Base-by-base conservation (phyloP, 768 basidiomycete species). In the Mycena maculata region DNA sequence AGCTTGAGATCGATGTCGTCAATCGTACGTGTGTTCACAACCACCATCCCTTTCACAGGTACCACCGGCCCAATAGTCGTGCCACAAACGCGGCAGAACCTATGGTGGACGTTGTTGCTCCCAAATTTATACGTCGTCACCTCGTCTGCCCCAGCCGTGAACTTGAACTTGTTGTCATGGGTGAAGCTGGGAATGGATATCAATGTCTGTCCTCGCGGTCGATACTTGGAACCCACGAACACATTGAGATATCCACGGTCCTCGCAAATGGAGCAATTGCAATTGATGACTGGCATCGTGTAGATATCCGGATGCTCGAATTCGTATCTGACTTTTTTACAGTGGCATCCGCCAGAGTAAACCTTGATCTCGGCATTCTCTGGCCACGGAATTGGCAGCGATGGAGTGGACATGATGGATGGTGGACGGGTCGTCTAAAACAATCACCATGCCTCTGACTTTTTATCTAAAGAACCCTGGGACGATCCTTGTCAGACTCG, bases 251-350 rank as follows among this genome's bases (percentile, higher is more conserved):
- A 60, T 23, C 63, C 68, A 18, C 63, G 28, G 28, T 54, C 33
- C 36, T 58, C 50, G 56, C 69, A 70, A n/a, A 70, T 70, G 3
- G 42, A 22, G 44, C 69, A 70, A 49, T 70, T 66, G 42, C 69
- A 70, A 28, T 59, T 59, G 2, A 60, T n/a, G 13, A 54, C 38
- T 6, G 39, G 49, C 60, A 63, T 52, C 48, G 55, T 22, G 45
- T 70, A 70, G 36, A 70, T 57, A 15, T 66, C 60, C 0, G 69
- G 64, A 20, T 62, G 50, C 13, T 66, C 38, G 39, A 70, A 70
- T 36, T 70, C 64, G 38, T 48, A 70, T 44, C 63, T 60, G 1
- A 70, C 39, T 49, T 57, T 62, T 52, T 66, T n/a, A n/a, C n/a
- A n/a, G n/a, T n/a, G n/a, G 45, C 69, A 70, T 22, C 69, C 69